A percentile compares a stretch with the other conserved stretches of the same genome.
These are phyloP conservation scores for Talaromyces sp. DNA, from an alignment of 2,329 filamentous ascomycete species.

Conservation along the genomic window DNA sequence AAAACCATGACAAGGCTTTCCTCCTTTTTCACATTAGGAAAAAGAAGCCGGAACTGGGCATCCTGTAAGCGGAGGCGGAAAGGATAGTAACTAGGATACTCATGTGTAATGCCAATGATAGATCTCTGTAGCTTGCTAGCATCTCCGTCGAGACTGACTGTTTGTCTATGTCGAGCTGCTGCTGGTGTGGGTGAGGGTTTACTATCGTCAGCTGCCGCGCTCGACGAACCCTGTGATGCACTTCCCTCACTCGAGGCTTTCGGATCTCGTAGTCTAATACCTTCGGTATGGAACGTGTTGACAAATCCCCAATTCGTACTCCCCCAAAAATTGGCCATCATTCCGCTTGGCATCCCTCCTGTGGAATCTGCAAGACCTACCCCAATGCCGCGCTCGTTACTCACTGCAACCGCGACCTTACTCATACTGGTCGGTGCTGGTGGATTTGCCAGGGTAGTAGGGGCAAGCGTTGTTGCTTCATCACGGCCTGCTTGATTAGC, in stretches of 20 bases:
- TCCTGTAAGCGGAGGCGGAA: constrained; percentile 79
- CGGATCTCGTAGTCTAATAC: constrained; percentile 38
- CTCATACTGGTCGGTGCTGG: constrained; percentile 83
- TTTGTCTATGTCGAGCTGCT: constrained; percentile 51
- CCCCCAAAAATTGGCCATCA: constrained; percentile 93
- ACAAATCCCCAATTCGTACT: constrained; percentile 75
- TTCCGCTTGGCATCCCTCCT: constrained; percentile 74
- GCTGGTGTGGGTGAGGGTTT: constrained; percentile 26
- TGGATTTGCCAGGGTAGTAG: constrained; percentile 75
- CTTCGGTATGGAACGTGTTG: constrained; percentile 58
- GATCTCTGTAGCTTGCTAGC: constrained; percentile 35
- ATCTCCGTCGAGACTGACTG: constrained; percentile 53
- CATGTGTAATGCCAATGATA: constrained; percentile 41
- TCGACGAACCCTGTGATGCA: constrained; percentile 20
- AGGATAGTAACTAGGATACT: constrained; percentile 74
- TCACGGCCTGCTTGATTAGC: constrained; percentile 37
- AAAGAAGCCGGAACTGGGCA: constrained; percentile 87
- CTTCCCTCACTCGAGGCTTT: constrained; percentile 24
- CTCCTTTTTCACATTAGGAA: constrained; percentile 71
- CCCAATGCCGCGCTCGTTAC: constrained; percentile 68
- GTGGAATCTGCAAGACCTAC: constrained; percentile 59
- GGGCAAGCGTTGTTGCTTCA: constrained; percentile 64
- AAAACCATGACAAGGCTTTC: constrained; percentile 91
- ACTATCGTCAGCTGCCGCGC: constrained; percentile 28
- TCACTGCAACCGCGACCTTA: constrained; percentile 76